These are phyloP conservation scores for Aspergillus caelatus DNA, from an alignment of 2,329 filamentous ascomycete species.

Conservation along the genomic window DNA sequence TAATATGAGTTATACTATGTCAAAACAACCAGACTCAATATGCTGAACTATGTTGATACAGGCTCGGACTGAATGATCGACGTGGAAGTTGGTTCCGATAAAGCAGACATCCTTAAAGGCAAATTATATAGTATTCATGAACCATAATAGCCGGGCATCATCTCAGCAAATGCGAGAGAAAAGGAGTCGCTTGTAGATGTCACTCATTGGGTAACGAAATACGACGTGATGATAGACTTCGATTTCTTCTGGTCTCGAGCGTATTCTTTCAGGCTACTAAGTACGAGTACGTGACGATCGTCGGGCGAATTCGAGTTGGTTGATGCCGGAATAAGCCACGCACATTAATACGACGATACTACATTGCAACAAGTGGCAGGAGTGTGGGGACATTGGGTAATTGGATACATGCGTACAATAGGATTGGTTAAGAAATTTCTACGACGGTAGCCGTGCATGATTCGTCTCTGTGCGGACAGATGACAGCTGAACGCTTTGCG, in stretches of 20 bases:
- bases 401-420: neutral
- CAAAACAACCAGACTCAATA: neutral
- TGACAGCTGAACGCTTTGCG: slow-evolving; percentile 1
- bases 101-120: no score
- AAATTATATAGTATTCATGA: no score
- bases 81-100: no score
- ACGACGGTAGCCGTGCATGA: neutral
- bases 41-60: neutral
- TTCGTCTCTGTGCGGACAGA: neutral
- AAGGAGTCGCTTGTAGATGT: neutral
- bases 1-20: neutral
- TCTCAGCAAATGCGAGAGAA: neutral
- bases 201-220: neutral
- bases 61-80: no score
- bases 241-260: neutral
- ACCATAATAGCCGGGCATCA: no score
- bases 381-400: slow-evolving; percentile 1
- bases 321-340: neutral
- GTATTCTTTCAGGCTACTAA: neutral
- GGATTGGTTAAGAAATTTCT: neutral
- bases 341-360: neutral
- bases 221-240: neutral
- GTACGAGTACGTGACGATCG: neutral
- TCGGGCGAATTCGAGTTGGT: slow-evolving; percentile 2
- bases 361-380: neutral